Evolutionary conservation across 2,329 filamentous ascomycete genomes (phyloP).

Genomic region (Penicillium sp.): DNA sequence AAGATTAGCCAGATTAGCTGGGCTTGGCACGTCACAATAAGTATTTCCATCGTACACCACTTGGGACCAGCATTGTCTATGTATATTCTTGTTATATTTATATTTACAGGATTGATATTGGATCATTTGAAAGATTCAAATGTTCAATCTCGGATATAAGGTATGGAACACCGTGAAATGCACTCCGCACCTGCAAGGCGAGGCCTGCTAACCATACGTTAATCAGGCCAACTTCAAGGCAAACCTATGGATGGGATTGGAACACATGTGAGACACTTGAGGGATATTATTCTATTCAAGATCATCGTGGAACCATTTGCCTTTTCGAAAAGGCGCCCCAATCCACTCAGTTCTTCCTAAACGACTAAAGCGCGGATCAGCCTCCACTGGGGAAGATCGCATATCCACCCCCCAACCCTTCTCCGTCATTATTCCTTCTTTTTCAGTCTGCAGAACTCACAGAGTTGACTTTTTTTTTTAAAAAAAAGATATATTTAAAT

Average conservation of each 20-base stretch:
- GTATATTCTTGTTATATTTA: no score
- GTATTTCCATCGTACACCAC: no score
- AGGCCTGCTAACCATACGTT: background rate
- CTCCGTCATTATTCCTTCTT: constrained; percentile 7
- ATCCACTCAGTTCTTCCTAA: constrained; percentile 6
- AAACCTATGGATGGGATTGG: background rate
- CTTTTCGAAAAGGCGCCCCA: constrained; percentile 3
- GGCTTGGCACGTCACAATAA: constrained; percentile 5
- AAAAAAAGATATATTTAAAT: constrained; percentile 1
- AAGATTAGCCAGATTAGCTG: constrained; percentile 6
- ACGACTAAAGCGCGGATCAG: constrained; percentile 22
- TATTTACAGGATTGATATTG: no score
- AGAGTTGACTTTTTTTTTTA: background rate
- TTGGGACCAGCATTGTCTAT: background rate
- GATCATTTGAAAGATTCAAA: background rate
- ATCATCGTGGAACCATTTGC: constrained; percentile 8
- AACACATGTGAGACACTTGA: constrained; percentile 1
- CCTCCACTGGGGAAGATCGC: constrained; percentile 24
- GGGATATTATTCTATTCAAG: background rate
- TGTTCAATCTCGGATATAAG: background rate
- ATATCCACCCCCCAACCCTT: constrained; percentile 16
- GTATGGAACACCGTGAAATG: background rate
- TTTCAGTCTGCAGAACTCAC: background rate
- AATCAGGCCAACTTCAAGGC: background rate
- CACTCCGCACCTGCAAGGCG: background rate